Base-by-base conservation (phyloP, 805 yeast genomes). In the Kluyveromyces nonfermentans region DNA sequence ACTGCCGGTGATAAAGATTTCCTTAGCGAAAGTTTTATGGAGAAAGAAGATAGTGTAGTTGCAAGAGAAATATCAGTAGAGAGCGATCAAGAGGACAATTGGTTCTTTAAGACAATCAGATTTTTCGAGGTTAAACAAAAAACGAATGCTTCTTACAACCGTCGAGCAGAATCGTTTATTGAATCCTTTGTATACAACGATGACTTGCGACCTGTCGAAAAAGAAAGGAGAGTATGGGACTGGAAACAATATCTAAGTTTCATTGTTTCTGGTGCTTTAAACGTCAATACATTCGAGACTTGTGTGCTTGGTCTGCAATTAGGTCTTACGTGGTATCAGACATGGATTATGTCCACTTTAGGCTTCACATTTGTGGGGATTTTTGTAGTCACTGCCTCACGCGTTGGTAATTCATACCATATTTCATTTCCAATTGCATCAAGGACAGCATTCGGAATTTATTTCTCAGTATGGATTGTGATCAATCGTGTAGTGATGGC, bases 181-280 rank as follows among this genome's bases (percentile, higher is more conserved):
- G 49, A 46, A 35, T 35, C 63, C 9, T 87, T 82, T 55, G 69
- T 87, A n/a, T 76, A 73, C 57, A 87, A 86, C 61, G 72, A 73
- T 49, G 97, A 88, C 65, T 70, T 88, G 54, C 74, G 77, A 49
- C 96, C 96, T 0, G 88, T 86, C 5, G 90, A 85, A 56, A 70
- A 64, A 8, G 74, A 64, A 4, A 77, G 95, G 56, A 72, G 96
- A 58, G 73, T 74, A 15, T 88, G 96, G 96, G 65, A 74, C 20
- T 85, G 95, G 95, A 79, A 69, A 62, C 84, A 87, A 59, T 88
- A 70, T 60, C 80, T 85, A 16, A 77, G 75, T 50, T 83, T 86
- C 55, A 88, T 96, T 96, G 67, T 87, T 46, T 85, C 95, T 0
- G 96, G 88, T 59, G 79, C 95, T 6, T 85, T 88, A 68, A 88